These are phyloP conservation scores for Paracorniculantispora psalliotae DNA, from an alignment of 2,329 filamentous ascomycete genomes.

Conservation along the genomic window DNA sequence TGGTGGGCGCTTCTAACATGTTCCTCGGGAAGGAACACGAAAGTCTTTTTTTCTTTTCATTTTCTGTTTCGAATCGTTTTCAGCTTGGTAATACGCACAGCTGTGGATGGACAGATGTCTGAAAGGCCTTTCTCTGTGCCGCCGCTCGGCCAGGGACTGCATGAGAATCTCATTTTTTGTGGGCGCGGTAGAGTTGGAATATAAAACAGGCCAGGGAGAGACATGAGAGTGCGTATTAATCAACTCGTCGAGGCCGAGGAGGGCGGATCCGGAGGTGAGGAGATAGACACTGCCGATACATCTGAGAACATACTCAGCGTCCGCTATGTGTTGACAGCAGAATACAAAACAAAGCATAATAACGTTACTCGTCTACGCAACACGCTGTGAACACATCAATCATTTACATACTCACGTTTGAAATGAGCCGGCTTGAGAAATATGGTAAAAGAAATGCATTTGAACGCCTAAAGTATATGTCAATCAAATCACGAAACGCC, in stretches of 20 bases:
- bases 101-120: neutral
- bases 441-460: too few relatives aligned
- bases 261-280: neutral
- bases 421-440: neutral
- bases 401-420: too few relatives aligned
- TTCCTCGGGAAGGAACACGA: slow-evolving; percentile 9
- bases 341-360: slow-evolving; percentile 1
- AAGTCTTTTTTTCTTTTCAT: neutral
- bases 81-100: neutral
- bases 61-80: neutral
- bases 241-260: neutral
- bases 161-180: neutral
- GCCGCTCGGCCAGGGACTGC: neutral
- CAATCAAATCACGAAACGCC: too few relatives aligned
- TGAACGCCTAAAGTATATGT: too few relatives aligned
- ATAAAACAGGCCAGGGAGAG: neutral
- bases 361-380: neutral
- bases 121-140: neutral
- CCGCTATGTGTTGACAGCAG: neutral
- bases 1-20: slow-evolving; percentile 4
- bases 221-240: neutral
- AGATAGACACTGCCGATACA: neutral
- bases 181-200: slow-evolving; percentile 3
- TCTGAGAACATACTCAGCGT: neutral
- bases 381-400: too few relatives aligned